Evolutionary conservation across 805 yeast species (phyloP).

Genomic region (Wickerhamiella lipophila): DNA sequence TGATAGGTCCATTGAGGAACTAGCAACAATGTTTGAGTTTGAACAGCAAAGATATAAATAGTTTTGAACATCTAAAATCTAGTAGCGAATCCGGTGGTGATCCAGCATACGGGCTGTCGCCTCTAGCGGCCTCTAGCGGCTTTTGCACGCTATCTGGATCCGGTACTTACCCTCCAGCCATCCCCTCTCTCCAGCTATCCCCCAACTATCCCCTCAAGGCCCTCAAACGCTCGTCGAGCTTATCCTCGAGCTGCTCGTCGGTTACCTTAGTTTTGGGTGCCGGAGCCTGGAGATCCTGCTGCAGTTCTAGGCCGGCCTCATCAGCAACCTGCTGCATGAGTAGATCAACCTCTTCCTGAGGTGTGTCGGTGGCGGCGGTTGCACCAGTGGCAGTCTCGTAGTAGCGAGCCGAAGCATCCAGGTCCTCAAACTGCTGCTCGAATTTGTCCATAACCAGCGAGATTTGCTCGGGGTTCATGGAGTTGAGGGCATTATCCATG

Average conservation of each 20-base stretch:
- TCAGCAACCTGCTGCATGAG: constrained; percentile 88
- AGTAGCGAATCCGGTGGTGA: neutral
- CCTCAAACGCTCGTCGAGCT: constrained; percentile 72
- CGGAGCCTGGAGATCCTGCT: constrained; percentile 52
- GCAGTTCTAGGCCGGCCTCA: constrained; percentile 89
- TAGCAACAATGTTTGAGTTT: constrained; percentile 16
- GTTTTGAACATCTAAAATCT: neutral
- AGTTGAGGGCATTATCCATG: constrained; percentile 90
- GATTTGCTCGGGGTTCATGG: constrained; percentile 88
- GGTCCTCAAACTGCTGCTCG: constrained; percentile 88
- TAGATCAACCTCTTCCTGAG: constrained; percentile 89
- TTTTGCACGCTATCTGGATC: too few relatives aligned
- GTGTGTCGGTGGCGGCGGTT: constrained; percentile 79
- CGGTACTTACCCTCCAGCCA: too few relatives aligned
- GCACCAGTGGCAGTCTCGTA: constrained; percentile 83
- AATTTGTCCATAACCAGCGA: constrained; percentile 95
- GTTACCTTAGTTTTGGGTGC: constrained; percentile 43
- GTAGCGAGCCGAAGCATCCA: constrained; percentile 86
- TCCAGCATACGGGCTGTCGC: too few relatives aligned
- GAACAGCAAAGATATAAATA: constrained; percentile 9
- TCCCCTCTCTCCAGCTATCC: too few relatives aligned
- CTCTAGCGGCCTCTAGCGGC: too few relatives aligned
- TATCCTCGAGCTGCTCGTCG: constrained; percentile 65
- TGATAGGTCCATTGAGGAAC: constrained; percentile 8
- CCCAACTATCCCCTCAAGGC: constrained; percentile 65